Evolutionary conservation across 805 yeast species (phyloP).

Genomic region (Cyberlindnera amylophila): DNA sequence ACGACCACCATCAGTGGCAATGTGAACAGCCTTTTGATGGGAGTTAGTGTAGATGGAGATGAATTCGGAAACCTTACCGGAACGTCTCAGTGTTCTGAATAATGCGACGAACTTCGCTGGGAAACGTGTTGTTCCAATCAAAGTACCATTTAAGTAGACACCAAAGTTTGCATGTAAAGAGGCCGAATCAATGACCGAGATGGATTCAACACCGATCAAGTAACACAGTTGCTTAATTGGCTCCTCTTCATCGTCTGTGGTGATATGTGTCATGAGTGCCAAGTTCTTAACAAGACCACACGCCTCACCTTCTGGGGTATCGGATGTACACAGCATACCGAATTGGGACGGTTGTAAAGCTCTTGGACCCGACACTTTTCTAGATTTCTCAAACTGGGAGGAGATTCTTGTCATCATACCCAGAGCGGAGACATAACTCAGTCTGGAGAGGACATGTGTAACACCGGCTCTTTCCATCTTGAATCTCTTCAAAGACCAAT

Average conservation of each 20-base stretch:
- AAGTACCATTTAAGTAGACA: conserved; percentile 89
- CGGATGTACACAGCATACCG: conserved; percentile 98
- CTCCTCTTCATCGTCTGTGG: conserved; percentile 95
- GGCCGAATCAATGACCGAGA: conserved; percentile 75
- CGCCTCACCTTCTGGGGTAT: conserved; percentile 99
- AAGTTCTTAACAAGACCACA: conserved; percentile 97
- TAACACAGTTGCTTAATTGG: conserved; percentile 78
- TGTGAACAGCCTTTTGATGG: conserved; percentile 91
- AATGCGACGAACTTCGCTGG: conserved; percentile 77
- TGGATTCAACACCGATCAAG: conserved; percentile 85
- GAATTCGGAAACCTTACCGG: conserved; percentile 83
- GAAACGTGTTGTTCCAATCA: conserved; percentile 83
- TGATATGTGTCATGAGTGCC: conserved; percentile 97
- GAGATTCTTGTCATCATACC: conserved; percentile 99
- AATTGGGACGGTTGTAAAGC: conserved; percentile 98
- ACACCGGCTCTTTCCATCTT: conserved; percentile 99
- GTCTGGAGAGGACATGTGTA: conserved; percentile 88
- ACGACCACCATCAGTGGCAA: conserved; percentile 98
- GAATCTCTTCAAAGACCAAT: conserved; percentile 97
- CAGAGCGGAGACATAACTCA: conserved; percentile 89
- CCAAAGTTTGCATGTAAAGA: conserved; percentile 80
- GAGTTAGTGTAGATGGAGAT: conserved; percentile 86
- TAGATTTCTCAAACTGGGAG: conserved; percentile 96
- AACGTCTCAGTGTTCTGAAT: conserved; percentile 77
- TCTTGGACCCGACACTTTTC: conserved; percentile 98